These are phyloP conservation scores for Metschnikowia colocasiae DNA, from an alignment of 805 yeast species.

Conservation along the genomic window DNA sequence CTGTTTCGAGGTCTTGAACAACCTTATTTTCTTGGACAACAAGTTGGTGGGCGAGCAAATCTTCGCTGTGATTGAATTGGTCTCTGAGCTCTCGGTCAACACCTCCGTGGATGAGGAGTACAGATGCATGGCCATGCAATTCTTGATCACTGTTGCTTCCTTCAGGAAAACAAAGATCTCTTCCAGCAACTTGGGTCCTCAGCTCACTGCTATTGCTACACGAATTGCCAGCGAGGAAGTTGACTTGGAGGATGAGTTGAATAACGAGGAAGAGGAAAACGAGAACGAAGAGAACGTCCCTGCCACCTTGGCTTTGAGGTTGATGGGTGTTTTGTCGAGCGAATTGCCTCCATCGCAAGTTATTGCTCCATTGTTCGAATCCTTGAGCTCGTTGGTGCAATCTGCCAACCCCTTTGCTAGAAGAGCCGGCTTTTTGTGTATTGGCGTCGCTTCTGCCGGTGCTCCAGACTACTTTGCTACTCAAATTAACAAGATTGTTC, in stretches of 20 bases:
- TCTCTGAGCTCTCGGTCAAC: slow-evolving; percentile 72
- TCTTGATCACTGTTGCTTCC: slow-evolving; percentile 72
- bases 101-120: slow-evolving; percentile 69
- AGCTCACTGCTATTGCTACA: slow-evolving; percentile 67
- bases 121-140: slow-evolving; percentile 79
- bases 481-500: slow-evolving; percentile 70
- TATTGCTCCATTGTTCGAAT: slow-evolving; percentile 70
- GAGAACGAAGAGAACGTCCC: slow-evolving; percentile 91
- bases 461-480: slow-evolving; percentile 88
- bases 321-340: slow-evolving; percentile 71
- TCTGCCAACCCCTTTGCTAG: slow-evolving; percentile 72
- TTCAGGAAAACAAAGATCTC: slow-evolving; percentile 78
- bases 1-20: slow-evolving; percentile 81
- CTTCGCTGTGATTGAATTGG: slow-evolving; percentile 62
- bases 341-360: slow-evolving; percentile 93
- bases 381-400: slow-evolving; percentile 43
- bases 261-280: slow-evolving; percentile 81
- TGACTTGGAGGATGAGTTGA: slow-evolving; percentile 73
- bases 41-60: slow-evolving; percentile 75
- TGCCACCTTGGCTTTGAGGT: slow-evolving; percentile 69
- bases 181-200: slow-evolving; percentile 79
- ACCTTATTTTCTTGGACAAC: slow-evolving; percentile 70
- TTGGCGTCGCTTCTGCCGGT: slow-evolving; percentile 83
- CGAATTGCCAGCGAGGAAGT: slow-evolving; percentile 71
- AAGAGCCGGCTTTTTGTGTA: slow-evolving; percentile 79